These are phyloP conservation scores for Thozetella sp. DNA, from an alignment of 495 filamentous ascomycete species.

Conservation along the genomic window DNA sequence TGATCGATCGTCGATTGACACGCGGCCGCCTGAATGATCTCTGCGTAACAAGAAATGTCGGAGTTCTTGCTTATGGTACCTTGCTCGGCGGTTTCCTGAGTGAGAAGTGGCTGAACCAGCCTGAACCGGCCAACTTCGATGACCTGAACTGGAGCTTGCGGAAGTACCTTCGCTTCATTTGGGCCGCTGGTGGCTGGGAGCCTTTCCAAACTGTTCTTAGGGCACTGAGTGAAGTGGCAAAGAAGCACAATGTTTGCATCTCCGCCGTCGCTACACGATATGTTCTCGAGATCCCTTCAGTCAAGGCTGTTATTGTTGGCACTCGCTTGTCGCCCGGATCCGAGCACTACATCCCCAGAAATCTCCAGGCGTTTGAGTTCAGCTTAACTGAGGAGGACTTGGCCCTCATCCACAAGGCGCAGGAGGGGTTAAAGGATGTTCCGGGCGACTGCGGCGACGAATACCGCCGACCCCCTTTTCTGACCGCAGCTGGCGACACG, in stretches of 20 bases:
- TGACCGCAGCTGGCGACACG: conserved; percentile 16
- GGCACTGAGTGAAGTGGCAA: conserved; percentile 21
- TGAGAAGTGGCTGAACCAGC: conserved; percentile 33
- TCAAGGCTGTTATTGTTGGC: conserved; percentile 36
- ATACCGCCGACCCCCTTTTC: conserved; percentile 25
- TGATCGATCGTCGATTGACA: conserved; percentile 29
- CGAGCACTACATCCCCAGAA: conserved; percentile 21
- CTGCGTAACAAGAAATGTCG: conserved; percentile 30
- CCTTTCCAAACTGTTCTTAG: conserved; percentile 28
- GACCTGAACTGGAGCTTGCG: conserved; percentile 36
- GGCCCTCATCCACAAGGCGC: conserved; percentile 14
- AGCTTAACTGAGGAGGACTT: conserved; percentile 24
- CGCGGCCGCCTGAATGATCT: conserved; percentile 26
- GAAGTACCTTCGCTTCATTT: conserved; percentile 39
- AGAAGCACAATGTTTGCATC: conserved; percentile 25
- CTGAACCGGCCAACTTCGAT: conserved; percentile 25
- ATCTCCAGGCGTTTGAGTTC: conserved; percentile 29
- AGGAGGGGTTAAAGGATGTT: conserved; percentile 22
- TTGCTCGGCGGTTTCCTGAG: conserved; percentile 35
- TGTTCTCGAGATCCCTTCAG: conserved; percentile 32
- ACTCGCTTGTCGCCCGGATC: conserved; percentile 29
- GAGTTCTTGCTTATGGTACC: conserved; percentile 38
- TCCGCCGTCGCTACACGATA: conserved; percentile 34
- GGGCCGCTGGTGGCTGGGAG: conserved; percentile 29
- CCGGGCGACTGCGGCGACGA: conserved; percentile 39